Evolutionary conservation across 2,329 filamentous ascomycete species (phyloP).

Genomic region (Lasiodiplodia gonubiensis): DNA sequence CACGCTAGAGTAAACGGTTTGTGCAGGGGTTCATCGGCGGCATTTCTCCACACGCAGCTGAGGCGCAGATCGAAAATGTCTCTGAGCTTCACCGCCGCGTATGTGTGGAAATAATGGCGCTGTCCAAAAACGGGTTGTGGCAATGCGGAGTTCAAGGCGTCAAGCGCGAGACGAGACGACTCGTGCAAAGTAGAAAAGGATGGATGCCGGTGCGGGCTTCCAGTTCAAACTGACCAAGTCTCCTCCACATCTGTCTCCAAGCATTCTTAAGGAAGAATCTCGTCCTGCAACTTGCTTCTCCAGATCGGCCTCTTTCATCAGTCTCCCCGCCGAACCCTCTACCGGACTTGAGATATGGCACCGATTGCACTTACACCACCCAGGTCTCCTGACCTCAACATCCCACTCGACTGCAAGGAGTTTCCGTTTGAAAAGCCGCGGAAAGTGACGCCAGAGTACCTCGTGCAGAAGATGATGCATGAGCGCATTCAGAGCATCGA

Average conservation of each 20-base stretch:
- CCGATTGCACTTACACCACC: constrained; percentile 1
- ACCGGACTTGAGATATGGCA: background rate
- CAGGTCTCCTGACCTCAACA: background rate
- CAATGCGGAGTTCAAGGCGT: background rate
- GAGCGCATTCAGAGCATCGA: constrained; percentile 79
- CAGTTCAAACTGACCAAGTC: background rate
- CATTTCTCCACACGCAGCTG: background rate
- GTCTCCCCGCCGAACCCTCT: background rate
- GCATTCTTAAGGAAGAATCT: background rate
- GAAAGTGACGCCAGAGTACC: constrained; percentile 63
- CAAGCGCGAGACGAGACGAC: background rate
- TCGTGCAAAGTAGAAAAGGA: background rate
- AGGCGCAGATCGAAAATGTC: constrained; percentile 13
- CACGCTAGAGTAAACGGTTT: background rate
- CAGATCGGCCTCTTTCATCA: background rate
- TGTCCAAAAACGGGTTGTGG: background rate
- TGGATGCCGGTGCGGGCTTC: background rate
- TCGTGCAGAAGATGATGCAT: constrained; percentile 82
- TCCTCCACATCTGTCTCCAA: background rate
- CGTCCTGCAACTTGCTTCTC: background rate
- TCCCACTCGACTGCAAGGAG: background rate
- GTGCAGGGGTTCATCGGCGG: background rate
- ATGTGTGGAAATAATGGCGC: constrained; percentile 3
- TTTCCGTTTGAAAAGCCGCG: background rate
- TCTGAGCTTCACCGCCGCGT: background rate